phyloP scores from a whole-genome alignment of 2,329 filamentous ascomycete species.

The Pestalotiopsis sp. region DNA sequence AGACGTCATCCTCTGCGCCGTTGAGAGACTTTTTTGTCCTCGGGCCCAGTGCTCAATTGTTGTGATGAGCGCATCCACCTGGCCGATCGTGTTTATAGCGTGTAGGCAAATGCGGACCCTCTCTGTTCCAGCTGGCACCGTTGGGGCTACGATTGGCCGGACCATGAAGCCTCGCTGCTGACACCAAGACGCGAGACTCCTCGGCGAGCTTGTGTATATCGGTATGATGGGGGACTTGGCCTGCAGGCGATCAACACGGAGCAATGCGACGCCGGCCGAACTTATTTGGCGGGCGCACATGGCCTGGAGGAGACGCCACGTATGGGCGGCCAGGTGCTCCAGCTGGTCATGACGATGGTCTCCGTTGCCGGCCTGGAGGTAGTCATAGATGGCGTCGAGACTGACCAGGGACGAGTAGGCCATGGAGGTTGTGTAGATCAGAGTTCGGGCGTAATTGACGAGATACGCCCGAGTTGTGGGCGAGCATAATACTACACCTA shows the following conservation, averaged over 20 bases:
- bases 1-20: neutral
- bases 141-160: slow-evolving; percentile 61
- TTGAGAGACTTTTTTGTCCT: slow-evolving; percentile 1
- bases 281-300: slow-evolving; percentile 23
- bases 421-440: slow-evolving; percentile 76
- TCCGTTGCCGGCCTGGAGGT: slow-evolving; percentile 19
- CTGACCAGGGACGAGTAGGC: slow-evolving; percentile 52
- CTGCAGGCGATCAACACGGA: neutral
- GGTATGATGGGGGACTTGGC: slow-evolving; percentile 57
- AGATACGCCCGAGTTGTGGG: slow-evolving; percentile 63
- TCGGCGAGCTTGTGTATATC: slow-evolving; percentile 53
- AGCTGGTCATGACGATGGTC: slow-evolving; percentile 40
- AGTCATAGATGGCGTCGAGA: slow-evolving; percentile 32
- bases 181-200: slow-evolving; percentile 54
- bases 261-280: neutral
- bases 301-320: slow-evolving; percentile 33
- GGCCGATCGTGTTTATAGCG: slow-evolving; percentile 55
- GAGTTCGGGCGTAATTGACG: slow-evolving; percentile 74
- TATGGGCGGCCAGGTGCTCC: slow-evolving; percentile 39
- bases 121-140: slow-evolving; percentile 58
- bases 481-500: slow-evolving; percentile 66
- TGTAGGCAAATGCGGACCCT: slow-evolving; percentile 63
- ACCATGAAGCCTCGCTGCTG: slow-evolving; percentile 56
- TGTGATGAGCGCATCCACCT: neutral
- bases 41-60: slow-evolving; percentile 24